Conservation (phyloP, 2,329 filamentous ascomycete species). For the Xylaria sp. region DNA sequence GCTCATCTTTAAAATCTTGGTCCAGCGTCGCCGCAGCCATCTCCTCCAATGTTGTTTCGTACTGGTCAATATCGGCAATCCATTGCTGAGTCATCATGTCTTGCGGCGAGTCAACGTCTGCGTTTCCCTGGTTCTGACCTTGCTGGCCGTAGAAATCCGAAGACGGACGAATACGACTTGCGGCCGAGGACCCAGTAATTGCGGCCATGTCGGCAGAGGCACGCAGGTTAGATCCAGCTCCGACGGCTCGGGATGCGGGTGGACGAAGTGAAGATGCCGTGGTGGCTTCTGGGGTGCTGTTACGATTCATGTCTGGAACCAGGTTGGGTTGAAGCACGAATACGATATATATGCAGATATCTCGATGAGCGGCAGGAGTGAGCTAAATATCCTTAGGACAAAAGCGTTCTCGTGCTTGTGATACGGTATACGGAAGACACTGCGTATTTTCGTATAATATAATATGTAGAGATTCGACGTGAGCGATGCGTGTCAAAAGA, state of each 20-base stretch:
- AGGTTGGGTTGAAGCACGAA: slow-evolving; percentile 2
- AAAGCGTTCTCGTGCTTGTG: background rate
- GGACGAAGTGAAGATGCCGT: slow-evolving; percentile 83
- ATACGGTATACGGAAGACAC: background rate
- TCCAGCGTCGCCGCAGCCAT: slow-evolving; percentile 99
- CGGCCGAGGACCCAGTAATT: slow-evolving; percentile 69
- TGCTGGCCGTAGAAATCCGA: slow-evolving; percentile 93
- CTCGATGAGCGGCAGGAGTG: background rate
- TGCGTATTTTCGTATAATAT: background rate
- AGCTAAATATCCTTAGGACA: background rate
- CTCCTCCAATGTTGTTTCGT: slow-evolving; percentile 97
- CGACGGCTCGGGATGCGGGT: slow-evolving; percentile 77
- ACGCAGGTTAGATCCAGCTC: slow-evolving; percentile 82
- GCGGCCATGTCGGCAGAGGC: slow-evolving; percentile 96
- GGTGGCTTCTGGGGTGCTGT: slow-evolving; percentile 93
- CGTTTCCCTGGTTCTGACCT: slow-evolving; percentile 68
- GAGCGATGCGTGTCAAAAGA: background rate
- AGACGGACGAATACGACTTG: slow-evolving; percentile 86
- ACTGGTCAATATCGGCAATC: slow-evolving; percentile 98
- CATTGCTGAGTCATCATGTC: slow-evolving; percentile 97
- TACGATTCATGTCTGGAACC: slow-evolving; percentile 68
- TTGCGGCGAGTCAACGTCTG: slow-evolving; percentile 79
- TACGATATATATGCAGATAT: background rate
- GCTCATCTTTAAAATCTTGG: slow-evolving; percentile 99
- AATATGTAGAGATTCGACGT: background rate